phyloP scores from a whole-genome alignment of 495 filamentous ascomycete genomes.

The Trichoderma erinaceum region DNA sequence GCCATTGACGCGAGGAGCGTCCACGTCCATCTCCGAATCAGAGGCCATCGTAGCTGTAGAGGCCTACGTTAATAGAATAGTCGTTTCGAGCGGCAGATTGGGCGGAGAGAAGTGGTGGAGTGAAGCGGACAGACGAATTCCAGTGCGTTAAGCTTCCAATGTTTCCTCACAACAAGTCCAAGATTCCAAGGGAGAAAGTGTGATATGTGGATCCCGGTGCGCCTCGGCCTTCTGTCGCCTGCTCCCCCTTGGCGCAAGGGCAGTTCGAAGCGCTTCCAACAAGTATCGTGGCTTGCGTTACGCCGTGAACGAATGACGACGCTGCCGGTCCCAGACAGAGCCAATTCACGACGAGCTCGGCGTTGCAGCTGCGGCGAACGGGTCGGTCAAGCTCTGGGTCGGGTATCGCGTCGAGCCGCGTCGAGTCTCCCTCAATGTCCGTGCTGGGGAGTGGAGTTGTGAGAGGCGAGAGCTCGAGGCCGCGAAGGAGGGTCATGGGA shows the following conservation, averaged over 20 bases:
- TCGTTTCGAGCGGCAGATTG: not conserved
- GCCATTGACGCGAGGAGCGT: slow-evolving; percentile 24
- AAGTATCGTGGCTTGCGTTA: not conserved
- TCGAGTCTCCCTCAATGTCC: not conserved
- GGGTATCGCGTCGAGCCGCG: too few species aligned
- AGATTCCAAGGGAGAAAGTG: slow-evolving; percentile 1
- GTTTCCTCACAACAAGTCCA: not conserved
- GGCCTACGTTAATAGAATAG: not conserved
- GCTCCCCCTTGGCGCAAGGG: not conserved
- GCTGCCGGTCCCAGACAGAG: too few species aligned
- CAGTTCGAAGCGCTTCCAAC: not conserved
- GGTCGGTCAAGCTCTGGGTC: too few species aligned
- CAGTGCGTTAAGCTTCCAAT: not conserved
- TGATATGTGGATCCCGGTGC: slow-evolving; percentile 3
- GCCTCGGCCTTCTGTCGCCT: not conserved
- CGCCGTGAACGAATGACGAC: not conserved
- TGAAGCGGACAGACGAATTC: not conserved
- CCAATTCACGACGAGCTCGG: too few species aligned
- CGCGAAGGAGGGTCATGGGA: slow-evolving; percentile 4
- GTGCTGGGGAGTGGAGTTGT: not conserved
- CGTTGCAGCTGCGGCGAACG: too few species aligned
- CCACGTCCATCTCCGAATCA: slow-evolving; percentile 22
- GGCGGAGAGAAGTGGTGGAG: not conserved
- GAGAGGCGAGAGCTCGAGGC: not conserved
- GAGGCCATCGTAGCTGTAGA: slow-evolving; percentile 20